Evolutionary conservation across 305 asterid species (phyloP).

Genomic region (Plantago coronopus): DNA sequence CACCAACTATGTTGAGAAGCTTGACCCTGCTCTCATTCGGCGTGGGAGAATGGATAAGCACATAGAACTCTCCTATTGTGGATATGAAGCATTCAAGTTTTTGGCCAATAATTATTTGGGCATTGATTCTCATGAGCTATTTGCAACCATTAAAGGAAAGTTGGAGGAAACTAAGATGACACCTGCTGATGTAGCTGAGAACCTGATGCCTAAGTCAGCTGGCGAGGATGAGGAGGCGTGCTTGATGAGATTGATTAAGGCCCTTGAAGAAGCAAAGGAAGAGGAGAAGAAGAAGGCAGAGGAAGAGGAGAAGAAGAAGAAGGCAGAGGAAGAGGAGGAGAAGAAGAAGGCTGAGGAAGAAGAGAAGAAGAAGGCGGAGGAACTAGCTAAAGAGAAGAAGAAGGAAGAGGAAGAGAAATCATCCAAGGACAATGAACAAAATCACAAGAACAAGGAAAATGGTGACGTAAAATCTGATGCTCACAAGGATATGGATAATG

Average conservation of each 20-base stretch:
- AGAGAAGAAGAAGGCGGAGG: not conserved
- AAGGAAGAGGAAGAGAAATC: not conserved
- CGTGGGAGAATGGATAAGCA: slow-evolving; percentile 66
- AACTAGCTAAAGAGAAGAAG: slow-evolving; percentile 2
- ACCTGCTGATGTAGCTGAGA: slow-evolving; percentile 59
- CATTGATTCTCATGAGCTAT: slow-evolving; percentile 28
- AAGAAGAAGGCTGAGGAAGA: not conserved
- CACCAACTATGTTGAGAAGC: slow-evolving; percentile 42
- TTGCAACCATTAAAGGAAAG: slow-evolving; percentile 21
- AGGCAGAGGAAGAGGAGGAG: not conserved
- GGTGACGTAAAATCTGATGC: not conserved
- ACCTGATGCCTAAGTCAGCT: slow-evolving; percentile 43
- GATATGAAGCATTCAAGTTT: slow-evolving; percentile 50
- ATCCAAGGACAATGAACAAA: not conserved
- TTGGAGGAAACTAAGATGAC: slow-evolving; percentile 38
- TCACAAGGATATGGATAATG: not conserved
- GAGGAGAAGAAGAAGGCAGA: slow-evolving; percentile 1
- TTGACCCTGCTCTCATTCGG: slow-evolving; percentile 50
- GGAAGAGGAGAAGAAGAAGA: not conserved
- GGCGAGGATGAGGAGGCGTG: slow-evolving; percentile 31
- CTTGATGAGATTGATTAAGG: slow-evolving; percentile 33
- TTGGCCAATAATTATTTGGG: slow-evolving; percentile 49
- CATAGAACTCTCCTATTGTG: slow-evolving; percentile 49
- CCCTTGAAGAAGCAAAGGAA: slow-evolving; percentile 33
- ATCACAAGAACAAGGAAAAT: slow-evolving; percentile 4